Percentiles rank a stretch among this genome's conserved stretches.
Conservation (phyloP, 345 rosid species). For the Diplotaxis tenuifolia region DNA sequence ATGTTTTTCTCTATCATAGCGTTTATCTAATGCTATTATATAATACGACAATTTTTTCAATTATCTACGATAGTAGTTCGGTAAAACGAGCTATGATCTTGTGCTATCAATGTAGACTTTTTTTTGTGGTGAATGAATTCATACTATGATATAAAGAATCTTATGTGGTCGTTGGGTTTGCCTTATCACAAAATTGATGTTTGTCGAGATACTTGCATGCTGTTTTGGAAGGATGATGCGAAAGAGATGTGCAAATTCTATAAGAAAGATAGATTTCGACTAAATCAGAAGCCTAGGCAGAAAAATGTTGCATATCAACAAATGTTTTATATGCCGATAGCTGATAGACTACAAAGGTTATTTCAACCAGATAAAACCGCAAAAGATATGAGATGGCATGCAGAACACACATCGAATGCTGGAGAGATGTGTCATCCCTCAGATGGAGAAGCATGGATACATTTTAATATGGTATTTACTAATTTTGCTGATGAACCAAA, state of each 20-base stretch:
- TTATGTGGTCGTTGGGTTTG: neutral
- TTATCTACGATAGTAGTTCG: no score
- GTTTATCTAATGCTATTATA: no score
- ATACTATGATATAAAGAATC: neutral
- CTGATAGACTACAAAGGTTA: neutral
- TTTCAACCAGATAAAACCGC: neutral
- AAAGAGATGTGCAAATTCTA: neutral
- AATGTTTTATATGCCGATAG: neutral
- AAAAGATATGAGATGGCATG: neutral
- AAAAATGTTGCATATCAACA: neutral
- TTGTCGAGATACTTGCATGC: neutral
- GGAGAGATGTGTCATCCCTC: neutral
- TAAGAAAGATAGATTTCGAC: neutral
- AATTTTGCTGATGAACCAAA: neutral
- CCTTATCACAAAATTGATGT: neutral
- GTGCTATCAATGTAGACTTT: no score
- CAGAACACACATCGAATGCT: neutral
- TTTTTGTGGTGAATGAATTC: no score
- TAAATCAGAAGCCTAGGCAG: neutral
- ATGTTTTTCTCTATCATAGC: no score
- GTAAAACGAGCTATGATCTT: no score
- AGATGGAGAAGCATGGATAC: neutral
- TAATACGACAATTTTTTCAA: no score
- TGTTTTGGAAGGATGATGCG: neutral
- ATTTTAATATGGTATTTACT: neutral